phyloP scores from a whole-genome alignment of 345 rosid species.

The Boechera divaricarpa region DNA sequence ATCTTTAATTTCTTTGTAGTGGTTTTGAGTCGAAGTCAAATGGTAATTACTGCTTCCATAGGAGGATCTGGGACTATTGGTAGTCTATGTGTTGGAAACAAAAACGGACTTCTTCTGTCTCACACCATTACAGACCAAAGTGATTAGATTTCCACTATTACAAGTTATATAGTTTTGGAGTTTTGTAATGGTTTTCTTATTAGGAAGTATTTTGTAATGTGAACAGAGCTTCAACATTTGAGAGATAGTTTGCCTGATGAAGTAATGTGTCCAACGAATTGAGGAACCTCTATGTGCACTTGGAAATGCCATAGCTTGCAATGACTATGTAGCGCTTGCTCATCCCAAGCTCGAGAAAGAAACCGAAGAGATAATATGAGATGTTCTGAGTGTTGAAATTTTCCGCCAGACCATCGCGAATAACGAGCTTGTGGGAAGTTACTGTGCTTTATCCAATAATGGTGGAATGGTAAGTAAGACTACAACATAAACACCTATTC shows the following conservation, averaged over 20 bases:
- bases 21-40: conserved; percentile 69
- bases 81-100: conserved; percentile 77
- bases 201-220: neutral
- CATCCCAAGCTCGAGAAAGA: conserved; percentile 89
- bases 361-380: conserved; percentile 77
- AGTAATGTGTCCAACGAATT: conserved; percentile 73
- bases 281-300: conserved; percentile 83
- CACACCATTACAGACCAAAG: conserved; percentile 91
- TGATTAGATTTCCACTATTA: conserved; percentile 6
- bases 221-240: conserved; percentile 77
- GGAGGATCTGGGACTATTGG: conserved; percentile 74
- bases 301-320: conserved; percentile 84
- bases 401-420: conserved; percentile 82
- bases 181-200: neutral
- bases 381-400: conserved; percentile 88
- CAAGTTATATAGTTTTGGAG: conserved; percentile 15
- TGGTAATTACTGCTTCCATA: conserved; percentile 74
- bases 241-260: conserved; percentile 82
- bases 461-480: conserved; percentile 81
- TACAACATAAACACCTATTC: neutral
- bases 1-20: conserved; percentile 35
- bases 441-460: conserved; percentile 71
- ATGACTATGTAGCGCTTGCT: conserved; percentile 79
- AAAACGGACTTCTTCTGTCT: conserved; percentile 79
- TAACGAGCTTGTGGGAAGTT: conserved; percentile 85